Conservation (phyloP, 2,329 filamentous ascomycete genomes). For the Huntiella omanensis region DNA sequence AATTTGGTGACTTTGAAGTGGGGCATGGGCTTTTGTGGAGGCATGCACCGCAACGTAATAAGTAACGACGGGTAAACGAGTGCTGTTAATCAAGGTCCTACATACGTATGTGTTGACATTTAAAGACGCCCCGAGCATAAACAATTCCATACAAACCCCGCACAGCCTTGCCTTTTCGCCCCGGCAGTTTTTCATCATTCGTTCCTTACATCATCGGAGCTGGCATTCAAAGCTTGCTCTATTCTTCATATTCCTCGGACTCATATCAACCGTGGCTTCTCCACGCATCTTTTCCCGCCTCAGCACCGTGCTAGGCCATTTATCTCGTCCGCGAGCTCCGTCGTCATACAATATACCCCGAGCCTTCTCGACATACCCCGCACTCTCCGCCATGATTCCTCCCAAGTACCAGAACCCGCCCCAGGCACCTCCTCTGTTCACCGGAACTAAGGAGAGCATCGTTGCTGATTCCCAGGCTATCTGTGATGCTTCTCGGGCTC, state of each 20-base stretch:
- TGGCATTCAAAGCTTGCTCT: conserved; percentile 18
- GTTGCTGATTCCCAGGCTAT: conserved; percentile 46
- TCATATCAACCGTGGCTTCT: conserved; percentile 47
- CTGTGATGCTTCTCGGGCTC: conserved; percentile 40
- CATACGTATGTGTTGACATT: no score
- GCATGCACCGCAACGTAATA: no score
- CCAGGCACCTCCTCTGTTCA: conserved; percentile 61
- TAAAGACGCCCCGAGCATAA: no score
- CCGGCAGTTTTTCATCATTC: neutral
- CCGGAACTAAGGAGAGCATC: conserved; percentile 50
- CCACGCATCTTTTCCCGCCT: conserved; percentile 40
- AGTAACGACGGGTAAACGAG: no score
- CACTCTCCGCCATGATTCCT: conserved; percentile 34
- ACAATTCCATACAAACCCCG: no score
- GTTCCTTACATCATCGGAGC: conserved; percentile 3
- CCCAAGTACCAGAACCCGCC: conserved; percentile 54
- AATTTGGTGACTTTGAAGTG: no score
- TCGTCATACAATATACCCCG: conserved; percentile 10
- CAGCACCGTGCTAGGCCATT: conserved; percentile 35
- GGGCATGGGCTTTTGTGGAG: no score
- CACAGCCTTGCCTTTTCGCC: neutral
- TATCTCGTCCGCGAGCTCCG: conserved; percentile 21
- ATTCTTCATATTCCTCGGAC: conserved; percentile 36
- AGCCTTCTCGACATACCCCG: conserved; percentile 11
- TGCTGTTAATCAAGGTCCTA: no score